Evolutionary conservation across 495 filamentous ascomycete species (phyloP).

Genomic region (Aspergillus ellipticus): DNA sequence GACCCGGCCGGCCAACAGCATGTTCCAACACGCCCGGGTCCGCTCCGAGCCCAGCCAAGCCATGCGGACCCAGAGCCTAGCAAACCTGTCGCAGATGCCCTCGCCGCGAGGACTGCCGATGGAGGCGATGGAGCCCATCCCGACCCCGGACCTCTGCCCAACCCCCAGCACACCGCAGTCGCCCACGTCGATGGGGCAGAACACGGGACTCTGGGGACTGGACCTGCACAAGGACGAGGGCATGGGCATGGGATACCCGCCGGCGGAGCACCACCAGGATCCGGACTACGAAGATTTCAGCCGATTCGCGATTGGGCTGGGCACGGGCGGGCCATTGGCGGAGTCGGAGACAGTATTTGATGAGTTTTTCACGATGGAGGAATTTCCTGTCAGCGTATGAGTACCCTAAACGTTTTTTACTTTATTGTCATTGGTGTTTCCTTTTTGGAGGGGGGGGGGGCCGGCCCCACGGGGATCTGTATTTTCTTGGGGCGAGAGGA

Average conservation of each 20-base stretch:
- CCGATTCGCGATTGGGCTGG: slow-evolving; percentile 33
- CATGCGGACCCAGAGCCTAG: neutral
- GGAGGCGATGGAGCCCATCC: slow-evolving; percentile 25
- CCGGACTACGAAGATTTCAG: slow-evolving; percentile 39
- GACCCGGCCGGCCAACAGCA: neutral
- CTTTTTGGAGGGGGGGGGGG: too few species aligned
- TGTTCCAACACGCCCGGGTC: slow-evolving; percentile 19
- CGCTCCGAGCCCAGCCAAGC: slow-evolving; percentile 21
- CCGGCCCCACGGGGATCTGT: too few species aligned
- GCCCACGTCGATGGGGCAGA: slow-evolving; percentile 20
- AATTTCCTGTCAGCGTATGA: slow-evolving; percentile 31
- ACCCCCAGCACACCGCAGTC: slow-evolving; percentile 37
- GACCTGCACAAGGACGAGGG: slow-evolving; percentile 9
- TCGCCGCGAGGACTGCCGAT: neutral
- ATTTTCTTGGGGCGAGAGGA: too few species aligned
- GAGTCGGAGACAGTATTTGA: slow-evolving; percentile 32
- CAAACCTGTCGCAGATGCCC: neutral
- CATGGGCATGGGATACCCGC: slow-evolving; percentile 18
- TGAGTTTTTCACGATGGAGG: slow-evolving; percentile 33
- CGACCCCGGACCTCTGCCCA: slow-evolving; percentile 36
- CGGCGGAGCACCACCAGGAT: slow-evolving; percentile 28
- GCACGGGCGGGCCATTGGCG: slow-evolving; percentile 22
- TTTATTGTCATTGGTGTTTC: too few species aligned
- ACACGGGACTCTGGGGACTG: slow-evolving; percentile 9
- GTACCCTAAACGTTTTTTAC: too few species aligned